phyloP scores from a whole-genome alignment of 2,329 filamentous ascomycete species.

The Fusarium torreyae region DNA sequence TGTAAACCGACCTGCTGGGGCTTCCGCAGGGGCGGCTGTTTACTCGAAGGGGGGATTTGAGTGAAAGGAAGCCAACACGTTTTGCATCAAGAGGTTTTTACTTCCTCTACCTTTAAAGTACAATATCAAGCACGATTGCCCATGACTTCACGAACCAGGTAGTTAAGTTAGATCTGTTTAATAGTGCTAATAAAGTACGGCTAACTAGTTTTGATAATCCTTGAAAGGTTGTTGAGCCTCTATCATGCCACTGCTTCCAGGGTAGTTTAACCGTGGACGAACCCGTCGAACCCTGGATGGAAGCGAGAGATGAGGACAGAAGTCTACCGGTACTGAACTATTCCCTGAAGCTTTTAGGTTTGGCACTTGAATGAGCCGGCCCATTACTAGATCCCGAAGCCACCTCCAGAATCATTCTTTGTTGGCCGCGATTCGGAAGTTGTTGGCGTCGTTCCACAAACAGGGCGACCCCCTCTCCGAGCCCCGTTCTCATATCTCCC shows the following conservation, averaged over 20 bases:
- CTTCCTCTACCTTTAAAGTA: too few species aligned
- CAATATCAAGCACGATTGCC: too few species aligned
- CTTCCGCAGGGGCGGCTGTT: too few species aligned
- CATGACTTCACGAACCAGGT: not conserved
- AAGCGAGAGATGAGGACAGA: not conserved
- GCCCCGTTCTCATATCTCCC: slow-evolving; percentile 13
- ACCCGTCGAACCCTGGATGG: not conserved
- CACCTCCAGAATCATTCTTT: slow-evolving; percentile 1
- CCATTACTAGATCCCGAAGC: slow-evolving; percentile 33
- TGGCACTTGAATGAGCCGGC: not conserved
- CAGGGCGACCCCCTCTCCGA: slow-evolving; percentile 4
- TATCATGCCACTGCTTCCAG: slow-evolving; percentile 8
- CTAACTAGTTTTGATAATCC: not conserved
- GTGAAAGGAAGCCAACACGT: too few species aligned
- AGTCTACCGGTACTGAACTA: not conserved
- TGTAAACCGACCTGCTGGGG: too few species aligned
- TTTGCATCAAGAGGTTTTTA: too few species aligned
- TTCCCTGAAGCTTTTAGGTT: not conserved
- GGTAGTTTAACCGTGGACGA: not conserved
- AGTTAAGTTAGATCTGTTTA: slow-evolving; percentile 1
- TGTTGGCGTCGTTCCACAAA: slow-evolving; percentile 15
- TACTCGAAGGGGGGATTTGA: too few species aligned
- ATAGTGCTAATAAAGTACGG: not conserved
- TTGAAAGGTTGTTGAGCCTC: not conserved
- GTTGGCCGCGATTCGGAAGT: slow-evolving; percentile 2